Conservation (phyloP, 2,329 filamentous ascomycete species). For the Aspergillus fructus region DNA sequence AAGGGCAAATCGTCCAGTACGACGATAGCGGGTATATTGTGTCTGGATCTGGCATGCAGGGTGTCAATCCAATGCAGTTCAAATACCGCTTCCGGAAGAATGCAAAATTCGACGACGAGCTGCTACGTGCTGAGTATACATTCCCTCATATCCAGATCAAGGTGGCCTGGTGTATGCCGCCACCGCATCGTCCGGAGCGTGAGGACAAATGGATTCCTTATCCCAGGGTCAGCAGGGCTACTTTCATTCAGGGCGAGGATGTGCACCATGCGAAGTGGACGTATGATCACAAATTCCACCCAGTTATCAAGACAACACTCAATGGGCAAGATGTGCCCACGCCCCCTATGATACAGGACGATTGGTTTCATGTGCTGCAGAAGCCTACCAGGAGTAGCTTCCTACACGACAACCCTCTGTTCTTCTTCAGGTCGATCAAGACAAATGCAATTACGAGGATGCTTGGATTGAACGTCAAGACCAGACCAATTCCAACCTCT, state of each 20-base stretch:
- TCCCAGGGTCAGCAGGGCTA: conserved; percentile 53
- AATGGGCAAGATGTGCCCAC: conserved; percentile 52
- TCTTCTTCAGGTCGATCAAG: conserved; percentile 42
- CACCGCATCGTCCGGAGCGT: conserved; percentile 48
- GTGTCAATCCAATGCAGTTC: conserved; percentile 52
- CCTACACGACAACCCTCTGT: conserved; percentile 52
- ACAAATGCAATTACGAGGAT: conserved; percentile 28
- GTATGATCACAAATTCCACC: conserved; percentile 50
- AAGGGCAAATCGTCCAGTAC: conserved; percentile 50
- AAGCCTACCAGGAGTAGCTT: conserved; percentile 45
- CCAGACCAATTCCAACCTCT: conserved; percentile 44
- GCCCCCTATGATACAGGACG: conserved; percentile 53
- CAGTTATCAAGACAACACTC: conserved; percentile 46
- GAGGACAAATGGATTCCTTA: conserved; percentile 56
- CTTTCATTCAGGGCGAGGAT: conserved; percentile 51
- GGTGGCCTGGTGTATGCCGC: conserved; percentile 55
- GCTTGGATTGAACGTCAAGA: conserved; percentile 31
- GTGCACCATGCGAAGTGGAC: conserved; percentile 51
- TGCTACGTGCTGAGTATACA: conserved; percentile 54
- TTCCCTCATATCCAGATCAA: conserved; percentile 53
- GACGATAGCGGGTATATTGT: conserved; percentile 53
- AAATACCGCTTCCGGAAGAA: conserved; percentile 55
- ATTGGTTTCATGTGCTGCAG: conserved; percentile 42
- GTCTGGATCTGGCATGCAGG: conserved; percentile 52
- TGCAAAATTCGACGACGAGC: conserved; percentile 53